Evolutionary conservation across 2,329 filamentous ascomycete species (phyloP).

Genomic region (Pseudopithomyces maydicus): DNA sequence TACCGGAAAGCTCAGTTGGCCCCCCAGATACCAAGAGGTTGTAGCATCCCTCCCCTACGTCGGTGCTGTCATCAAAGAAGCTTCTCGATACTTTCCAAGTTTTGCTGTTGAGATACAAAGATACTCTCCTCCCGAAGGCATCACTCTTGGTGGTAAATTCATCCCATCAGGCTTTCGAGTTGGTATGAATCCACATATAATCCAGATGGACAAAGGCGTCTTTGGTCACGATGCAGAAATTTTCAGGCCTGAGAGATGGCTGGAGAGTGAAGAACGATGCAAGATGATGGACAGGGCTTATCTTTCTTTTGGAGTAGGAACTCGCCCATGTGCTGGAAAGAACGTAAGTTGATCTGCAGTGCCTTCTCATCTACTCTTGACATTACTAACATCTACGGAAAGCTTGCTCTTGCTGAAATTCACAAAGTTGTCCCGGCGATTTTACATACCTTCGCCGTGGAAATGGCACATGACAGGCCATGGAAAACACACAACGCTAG

Average conservation of each 20-base stretch:
- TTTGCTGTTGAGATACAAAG: conserved; percentile 23
- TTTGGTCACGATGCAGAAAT: conserved; percentile 47
- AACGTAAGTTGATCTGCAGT: conserved; percentile 12
- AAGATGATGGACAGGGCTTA: conserved; percentile 30
- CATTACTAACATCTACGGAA: neutral
- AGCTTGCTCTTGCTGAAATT: conserved; percentile 22
- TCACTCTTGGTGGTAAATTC: conserved; percentile 19
- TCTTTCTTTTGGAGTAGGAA: conserved; percentile 46
- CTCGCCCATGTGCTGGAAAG: conserved; percentile 40
- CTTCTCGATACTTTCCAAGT: conserved; percentile 47
- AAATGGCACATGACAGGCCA: conserved; percentile 24
- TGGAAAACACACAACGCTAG: conserved; percentile 21
- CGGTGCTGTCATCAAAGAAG: conserved; percentile 52
- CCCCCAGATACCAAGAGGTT: conserved; percentile 17
- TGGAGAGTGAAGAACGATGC: conserved; percentile 30
- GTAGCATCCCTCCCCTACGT: conserved; percentile 43
- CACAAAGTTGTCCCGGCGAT: conserved; percentile 27
- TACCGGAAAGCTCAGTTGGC: conserved; percentile 10
- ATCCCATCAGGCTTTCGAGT: conserved; percentile 47
- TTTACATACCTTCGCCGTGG: conserved; percentile 19
- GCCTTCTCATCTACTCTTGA: neutral
- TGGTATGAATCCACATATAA: conserved; percentile 52
- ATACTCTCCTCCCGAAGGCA: conserved; percentile 25
- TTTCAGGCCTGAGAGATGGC: conserved; percentile 54
- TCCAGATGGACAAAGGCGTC: conserved; percentile 47